phyloP scores from a whole-genome alignment of 495 filamentous ascomycete genomes.

The Haplographium delicatum region DNA sequence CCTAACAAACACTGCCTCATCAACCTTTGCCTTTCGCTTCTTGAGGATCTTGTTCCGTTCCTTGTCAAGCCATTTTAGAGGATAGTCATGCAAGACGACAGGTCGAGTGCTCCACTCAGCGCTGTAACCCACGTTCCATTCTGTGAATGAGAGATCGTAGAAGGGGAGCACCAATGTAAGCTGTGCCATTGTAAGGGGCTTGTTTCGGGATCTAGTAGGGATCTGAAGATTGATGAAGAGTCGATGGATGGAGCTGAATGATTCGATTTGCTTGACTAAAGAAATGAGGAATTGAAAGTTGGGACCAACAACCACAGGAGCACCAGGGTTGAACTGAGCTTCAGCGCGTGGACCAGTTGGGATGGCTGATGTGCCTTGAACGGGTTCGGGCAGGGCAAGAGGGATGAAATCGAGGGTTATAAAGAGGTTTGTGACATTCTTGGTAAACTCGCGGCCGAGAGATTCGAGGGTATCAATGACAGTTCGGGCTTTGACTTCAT shows the following conservation, averaged over 20 bases:
- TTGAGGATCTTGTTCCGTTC: background rate
- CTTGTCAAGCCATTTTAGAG: background rate
- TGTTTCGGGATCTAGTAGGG: background rate
- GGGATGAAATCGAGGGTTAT: constrained; percentile 1
- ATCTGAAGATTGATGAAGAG: background rate
- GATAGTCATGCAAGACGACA: background rate
- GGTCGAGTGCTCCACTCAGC: background rate
- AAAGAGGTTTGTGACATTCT: background rate
- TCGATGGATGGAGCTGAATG: background rate
- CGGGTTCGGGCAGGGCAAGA: background rate
- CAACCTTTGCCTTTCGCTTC: background rate
- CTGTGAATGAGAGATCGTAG: constrained; percentile 11
- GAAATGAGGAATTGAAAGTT: background rate
- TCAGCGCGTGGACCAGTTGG: background rate
- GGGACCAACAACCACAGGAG: too few relatives aligned
- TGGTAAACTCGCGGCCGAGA: constrained; percentile 3
- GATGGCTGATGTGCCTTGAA: background rate
- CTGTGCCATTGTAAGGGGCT: background rate
- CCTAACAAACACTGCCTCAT: too few relatives aligned
- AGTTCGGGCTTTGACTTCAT: background rate
- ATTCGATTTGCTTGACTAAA: background rate
- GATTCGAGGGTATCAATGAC: background rate
- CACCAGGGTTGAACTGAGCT: background rate
- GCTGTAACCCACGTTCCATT: background rate
- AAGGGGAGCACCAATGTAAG: constrained; percentile 3